Percentiles rank a stretch among this genome's conserved stretches.
Conservation (phyloP, 2,329 filamentous ascomycete genomes). For the Penicillium hesseltinei region DNA sequence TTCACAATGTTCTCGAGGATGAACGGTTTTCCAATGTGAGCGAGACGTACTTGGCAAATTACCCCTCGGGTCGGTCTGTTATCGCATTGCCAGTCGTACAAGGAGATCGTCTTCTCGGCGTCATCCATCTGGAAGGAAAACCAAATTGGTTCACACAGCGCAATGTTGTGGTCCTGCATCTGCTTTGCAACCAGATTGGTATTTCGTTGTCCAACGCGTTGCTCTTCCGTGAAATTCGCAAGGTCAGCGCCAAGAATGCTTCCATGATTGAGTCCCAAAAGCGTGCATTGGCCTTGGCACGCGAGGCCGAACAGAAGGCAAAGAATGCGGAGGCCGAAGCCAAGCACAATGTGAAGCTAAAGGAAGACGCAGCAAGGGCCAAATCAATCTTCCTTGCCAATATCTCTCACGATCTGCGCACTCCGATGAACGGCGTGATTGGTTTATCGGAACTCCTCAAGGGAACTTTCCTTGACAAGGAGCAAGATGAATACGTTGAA, state of each 20-base stretch:
- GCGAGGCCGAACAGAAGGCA: constrained; percentile 62
- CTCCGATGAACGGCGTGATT: constrained; percentile 90
- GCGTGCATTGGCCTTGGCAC: constrained; percentile 59
- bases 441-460: constrained; percentile 67
- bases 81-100: constrained; percentile 64
- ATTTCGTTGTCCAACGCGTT: constrained; percentile 65
- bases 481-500: constrained; percentile 63
- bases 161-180: constrained; percentile 50
- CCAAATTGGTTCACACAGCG: constrained; percentile 65
- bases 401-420: constrained; percentile 84
- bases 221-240: constrained; percentile 60
- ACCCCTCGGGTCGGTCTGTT: constrained; percentile 59
- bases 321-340: constrained; percentile 64
- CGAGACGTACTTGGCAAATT: constrained; percentile 54
- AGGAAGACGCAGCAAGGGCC: constrained; percentile 65
- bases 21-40: constrained; percentile 63
- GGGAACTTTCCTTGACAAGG: constrained; percentile 53
- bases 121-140: constrained; percentile 61
- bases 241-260: constrained; percentile 61
- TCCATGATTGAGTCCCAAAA: constrained; percentile 67
- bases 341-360: constrained; percentile 63
- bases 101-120: constrained; percentile 58
- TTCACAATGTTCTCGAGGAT: constrained; percentile 63
- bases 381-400: constrained; percentile 98
- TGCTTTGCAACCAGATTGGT: constrained; percentile 63